Percentiles rank a stretch among this genome's conserved stretches.
Evolutionary conservation across 1,284 basidiomycete genomes (phyloP).

Genomic region (Hypsizygus ulmarius): DNA sequence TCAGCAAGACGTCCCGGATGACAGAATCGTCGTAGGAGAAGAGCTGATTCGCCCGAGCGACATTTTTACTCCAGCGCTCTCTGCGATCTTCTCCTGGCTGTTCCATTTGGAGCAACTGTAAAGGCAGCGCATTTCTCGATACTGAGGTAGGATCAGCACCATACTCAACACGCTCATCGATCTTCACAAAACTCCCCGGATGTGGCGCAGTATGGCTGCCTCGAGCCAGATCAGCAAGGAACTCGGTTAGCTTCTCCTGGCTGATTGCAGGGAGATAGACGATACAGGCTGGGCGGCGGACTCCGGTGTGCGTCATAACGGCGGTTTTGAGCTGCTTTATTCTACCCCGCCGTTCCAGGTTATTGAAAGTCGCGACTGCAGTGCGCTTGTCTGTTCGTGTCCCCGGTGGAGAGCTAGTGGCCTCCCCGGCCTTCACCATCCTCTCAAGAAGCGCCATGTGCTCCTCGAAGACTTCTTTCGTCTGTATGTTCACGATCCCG

Average conservation of each 20-base stretch:
- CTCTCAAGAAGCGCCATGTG: constrained; percentile 58
- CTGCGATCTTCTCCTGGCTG: constrained; percentile 37
- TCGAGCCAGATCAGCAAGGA: constrained; percentile 50
- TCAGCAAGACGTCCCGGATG: constrained; percentile 58
- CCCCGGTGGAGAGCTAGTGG: constrained; percentile 64
- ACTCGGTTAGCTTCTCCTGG: constrained; percentile 50
- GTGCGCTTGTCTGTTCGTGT: constrained; percentile 74
- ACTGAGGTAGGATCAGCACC: constrained; percentile 37
- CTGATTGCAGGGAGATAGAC: constrained; percentile 56
- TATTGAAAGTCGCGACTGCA: constrained; percentile 53
- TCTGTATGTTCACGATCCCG: constrained; percentile 62
- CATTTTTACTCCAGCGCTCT: constrained; percentile 44
- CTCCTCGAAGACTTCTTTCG: constrained; percentile 64
- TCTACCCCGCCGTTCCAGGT: constrained; percentile 57
- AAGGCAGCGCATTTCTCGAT: constrained; percentile 34
- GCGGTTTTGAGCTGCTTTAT: constrained; percentile 65
- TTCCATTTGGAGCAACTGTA: constrained; percentile 42
- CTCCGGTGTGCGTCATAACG: constrained; percentile 51
- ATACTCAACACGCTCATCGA: constrained; percentile 55
- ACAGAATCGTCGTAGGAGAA: constrained; percentile 50
- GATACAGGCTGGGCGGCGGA: constrained; percentile 52
- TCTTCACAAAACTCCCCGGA: constrained; percentile 34
- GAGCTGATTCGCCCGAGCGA: constrained; percentile 43
- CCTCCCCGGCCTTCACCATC: constrained; percentile 55
- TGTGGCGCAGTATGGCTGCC: constrained; percentile 30